Conservation (phyloP, 116 monocot genomes). For the Iris pallida region DNA sequence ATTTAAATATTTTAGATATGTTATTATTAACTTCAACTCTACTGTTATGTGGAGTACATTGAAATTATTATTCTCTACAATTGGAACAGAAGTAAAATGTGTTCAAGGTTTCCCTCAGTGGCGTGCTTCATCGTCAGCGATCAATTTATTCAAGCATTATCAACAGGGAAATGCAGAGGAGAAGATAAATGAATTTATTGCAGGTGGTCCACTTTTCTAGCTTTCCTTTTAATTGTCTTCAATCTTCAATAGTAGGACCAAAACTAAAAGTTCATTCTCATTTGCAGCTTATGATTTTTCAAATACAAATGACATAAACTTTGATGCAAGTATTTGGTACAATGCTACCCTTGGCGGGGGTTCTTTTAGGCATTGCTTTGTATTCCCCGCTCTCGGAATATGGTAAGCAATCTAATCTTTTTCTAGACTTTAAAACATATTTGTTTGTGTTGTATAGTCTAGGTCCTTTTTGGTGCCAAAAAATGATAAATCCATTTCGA, state of each 20-base stretch:
- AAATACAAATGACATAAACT: conserved; percentile 28
- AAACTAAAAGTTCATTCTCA: neutral
- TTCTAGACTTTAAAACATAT: too few species aligned
- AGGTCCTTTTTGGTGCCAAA: too few species aligned
- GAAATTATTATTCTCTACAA: too few species aligned
- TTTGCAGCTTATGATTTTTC: conserved; percentile 70
- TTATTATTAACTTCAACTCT: too few species aligned
- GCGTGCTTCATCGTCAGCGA: conserved; percentile 31
- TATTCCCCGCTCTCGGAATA: conserved; percentile 42
- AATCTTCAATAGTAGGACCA: neutral
- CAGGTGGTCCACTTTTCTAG: conserved; percentile 32
- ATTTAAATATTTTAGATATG: too few species aligned
- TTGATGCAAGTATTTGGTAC: conserved; percentile 50
- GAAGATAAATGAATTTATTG: conserved; percentile 40
- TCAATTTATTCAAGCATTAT: conserved; percentile 52
- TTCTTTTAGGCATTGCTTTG: conserved; percentile 16
- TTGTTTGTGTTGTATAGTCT: too few species aligned
- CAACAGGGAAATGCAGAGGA: conserved; percentile 31
- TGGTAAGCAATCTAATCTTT: conserved; percentile 23
- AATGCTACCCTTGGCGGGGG: conserved; percentile 36
- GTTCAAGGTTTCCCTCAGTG: conserved; percentile 41
- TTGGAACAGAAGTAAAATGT: conserved; percentile 48
- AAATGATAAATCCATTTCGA: too few species aligned
- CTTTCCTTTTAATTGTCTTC: neutral
- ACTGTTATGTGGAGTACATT: too few species aligned